Evolutionary conservation across 441 rosid genomes (phyloP).

Genomic region (Jatropha multifida): DNA sequence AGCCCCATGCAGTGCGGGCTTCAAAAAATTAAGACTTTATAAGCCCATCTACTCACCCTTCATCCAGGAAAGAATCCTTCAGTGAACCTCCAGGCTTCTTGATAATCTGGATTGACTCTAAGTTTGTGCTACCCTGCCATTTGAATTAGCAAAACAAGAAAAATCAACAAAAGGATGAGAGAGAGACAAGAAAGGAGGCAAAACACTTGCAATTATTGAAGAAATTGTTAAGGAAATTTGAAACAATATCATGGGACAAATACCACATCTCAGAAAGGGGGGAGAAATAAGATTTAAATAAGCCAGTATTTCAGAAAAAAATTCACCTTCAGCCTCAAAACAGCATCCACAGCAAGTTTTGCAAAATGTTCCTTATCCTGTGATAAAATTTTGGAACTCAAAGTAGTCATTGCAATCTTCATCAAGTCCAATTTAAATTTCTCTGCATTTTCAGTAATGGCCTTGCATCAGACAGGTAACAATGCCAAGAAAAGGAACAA

Average conservation of each 20-base stretch:
- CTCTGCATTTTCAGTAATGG: conserved; percentile 50
- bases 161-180: neutral
- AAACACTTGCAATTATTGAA: neutral
- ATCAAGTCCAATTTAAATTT: conserved; percentile 77
- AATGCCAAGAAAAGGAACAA: neutral
- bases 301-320: neutral
- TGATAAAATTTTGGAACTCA: conserved; percentile 89
- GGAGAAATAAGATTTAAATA: neutral
- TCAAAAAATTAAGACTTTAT: neutral
- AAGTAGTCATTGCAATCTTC: conserved; percentile 92
- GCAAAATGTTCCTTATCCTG: conserved; percentile 96
- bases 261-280: neutral
- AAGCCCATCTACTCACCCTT: conserved; percentile 56
- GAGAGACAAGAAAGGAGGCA: neutral
- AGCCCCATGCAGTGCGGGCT: neutral
- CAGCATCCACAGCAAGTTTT: conserved; percentile 93
- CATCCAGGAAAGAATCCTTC: conserved; percentile 91
- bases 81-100: conserved; percentile 96
- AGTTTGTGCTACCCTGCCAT: conserved; percentile 88
- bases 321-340: conserved; percentile 84
- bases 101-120: conserved; percentile 90
- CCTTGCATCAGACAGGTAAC: conserved; percentile 16
- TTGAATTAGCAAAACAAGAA: conserved; percentile 4
- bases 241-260: neutral
- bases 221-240: neutral